A percentile compares a stretch with the other conserved stretches of the same genome.
These are phyloP conservation scores for Trichoderma parareesei DNA, from an alignment of 495 filamentous ascomycete genomes.

Conservation along the genomic window DNA sequence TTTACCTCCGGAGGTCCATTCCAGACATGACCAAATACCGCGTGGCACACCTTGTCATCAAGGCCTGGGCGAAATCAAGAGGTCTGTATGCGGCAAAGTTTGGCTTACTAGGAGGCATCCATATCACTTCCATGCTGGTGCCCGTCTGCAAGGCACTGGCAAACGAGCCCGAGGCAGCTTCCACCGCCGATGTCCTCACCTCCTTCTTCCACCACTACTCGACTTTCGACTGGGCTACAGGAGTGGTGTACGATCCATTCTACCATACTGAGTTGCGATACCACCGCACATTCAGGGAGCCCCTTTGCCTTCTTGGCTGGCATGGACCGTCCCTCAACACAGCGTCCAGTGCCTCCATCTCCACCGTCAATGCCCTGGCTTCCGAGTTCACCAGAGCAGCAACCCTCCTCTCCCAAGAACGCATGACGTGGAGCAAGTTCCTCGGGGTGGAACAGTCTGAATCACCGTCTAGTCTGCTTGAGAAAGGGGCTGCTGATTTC, in stretches of 20 bases:
- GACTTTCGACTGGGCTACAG: slow-evolving; percentile 40
- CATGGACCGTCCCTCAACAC: slow-evolving; percentile 48
- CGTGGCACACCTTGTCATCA: slow-evolving; percentile 43
- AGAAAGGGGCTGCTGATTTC: slow-evolving; percentile 31
- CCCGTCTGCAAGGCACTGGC: slow-evolving; percentile 43
- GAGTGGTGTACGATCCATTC: slow-evolving; percentile 44
- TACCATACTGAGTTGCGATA: slow-evolving; percentile 39
- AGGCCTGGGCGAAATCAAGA: slow-evolving; percentile 44
- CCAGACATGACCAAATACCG: slow-evolving; percentile 45
- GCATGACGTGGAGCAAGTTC: slow-evolving; percentile 35
- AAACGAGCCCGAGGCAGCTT: slow-evolving; percentile 15
- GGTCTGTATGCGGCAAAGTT: slow-evolving; percentile 51
- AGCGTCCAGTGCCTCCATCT: slow-evolving; percentile 35
- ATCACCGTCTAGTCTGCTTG: slow-evolving; percentile 5
- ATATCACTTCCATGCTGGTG: slow-evolving; percentile 48
- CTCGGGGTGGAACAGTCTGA: slow-evolving; percentile 17
- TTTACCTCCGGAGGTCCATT: slow-evolving; percentile 43
- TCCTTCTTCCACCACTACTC: slow-evolving; percentile 54
- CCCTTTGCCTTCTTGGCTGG: slow-evolving; percentile 47
- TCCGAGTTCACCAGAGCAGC: slow-evolving; percentile 41
- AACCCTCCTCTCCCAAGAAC: slow-evolving; percentile 21
- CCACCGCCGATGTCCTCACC: slow-evolving; percentile 34
- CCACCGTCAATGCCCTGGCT: slow-evolving; percentile 37
- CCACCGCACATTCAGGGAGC: slow-evolving; percentile 41
- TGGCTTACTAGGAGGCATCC: slow-evolving; percentile 50